Percentiles rank a stretch among this genome's conserved stretches.
Evolutionary conservation across 2,329 filamentous ascomycete genomes (phyloP).

Genomic region (Penicillium sp.): DNA sequence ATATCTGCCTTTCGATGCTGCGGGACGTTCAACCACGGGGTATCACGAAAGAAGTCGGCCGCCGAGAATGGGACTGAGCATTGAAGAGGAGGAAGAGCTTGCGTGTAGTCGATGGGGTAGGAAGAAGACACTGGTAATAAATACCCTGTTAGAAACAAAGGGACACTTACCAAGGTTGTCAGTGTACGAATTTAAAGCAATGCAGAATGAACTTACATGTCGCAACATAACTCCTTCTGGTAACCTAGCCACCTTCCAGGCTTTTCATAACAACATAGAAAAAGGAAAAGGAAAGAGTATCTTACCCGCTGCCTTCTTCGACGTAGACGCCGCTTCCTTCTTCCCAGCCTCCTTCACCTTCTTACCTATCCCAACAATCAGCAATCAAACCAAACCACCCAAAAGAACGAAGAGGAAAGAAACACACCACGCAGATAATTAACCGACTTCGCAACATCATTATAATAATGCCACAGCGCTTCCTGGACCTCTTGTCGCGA

Average conservation of each 20-base stretch:
- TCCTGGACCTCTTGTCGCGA: constrained; percentile 76
- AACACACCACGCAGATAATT: constrained; percentile 66
- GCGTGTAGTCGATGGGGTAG: constrained; percentile 23
- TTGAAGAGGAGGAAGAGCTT: constrained; percentile 20
- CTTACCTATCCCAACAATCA: constrained; percentile 22
- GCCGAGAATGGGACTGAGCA: constrained; percentile 41
- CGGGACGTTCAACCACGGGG: constrained; percentile 78
- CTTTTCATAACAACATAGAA: background rate
- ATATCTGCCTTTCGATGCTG: constrained; percentile 58
- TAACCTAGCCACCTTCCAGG: constrained; percentile 28
- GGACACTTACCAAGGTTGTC: constrained; percentile 30
- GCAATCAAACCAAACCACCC: constrained; percentile 27
- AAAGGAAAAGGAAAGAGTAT: constrained; percentile 6
- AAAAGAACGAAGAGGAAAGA: background rate
- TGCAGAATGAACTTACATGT: constrained; percentile 16
- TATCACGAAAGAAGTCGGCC: constrained; percentile 71
- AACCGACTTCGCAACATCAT: constrained; percentile 81
- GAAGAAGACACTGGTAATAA: constrained; percentile 26
- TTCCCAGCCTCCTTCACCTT: constrained; percentile 37
- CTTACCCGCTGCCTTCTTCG: constrained; percentile 30
- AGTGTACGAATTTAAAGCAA: constrained; percentile 17
- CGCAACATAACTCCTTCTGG: background rate
- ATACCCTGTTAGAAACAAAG: constrained; percentile 34
- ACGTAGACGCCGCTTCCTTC: constrained; percentile 18
- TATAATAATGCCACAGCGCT: constrained; percentile 92